Evolutionary conservation across 129 eudicot species (phyloP).

Genomic region (Chrysanthemum seticuspe): DNA sequence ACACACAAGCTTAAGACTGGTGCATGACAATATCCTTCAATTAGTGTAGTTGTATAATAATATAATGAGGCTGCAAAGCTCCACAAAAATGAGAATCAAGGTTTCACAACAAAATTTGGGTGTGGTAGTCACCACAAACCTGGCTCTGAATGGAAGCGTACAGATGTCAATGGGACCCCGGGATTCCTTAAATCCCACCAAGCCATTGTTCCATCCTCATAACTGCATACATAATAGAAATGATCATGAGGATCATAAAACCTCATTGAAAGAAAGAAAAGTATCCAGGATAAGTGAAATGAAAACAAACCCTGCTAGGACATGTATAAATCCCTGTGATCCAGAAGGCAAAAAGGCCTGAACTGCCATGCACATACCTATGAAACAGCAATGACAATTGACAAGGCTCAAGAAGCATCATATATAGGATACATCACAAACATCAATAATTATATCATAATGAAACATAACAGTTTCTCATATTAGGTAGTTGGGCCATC

Average conservation of each 20-base stretch:
- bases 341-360: constrained; percentile 66
- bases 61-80: not conserved
- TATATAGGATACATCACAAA: not conserved
- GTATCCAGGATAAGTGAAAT: not conserved
- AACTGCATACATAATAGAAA: constrained; percentile 32
- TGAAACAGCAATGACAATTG: constrained; percentile 4
- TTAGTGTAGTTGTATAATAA: not conserved
- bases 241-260: not conserved
- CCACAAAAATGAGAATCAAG: not conserved
- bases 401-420: constrained; percentile 7
- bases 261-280: not conserved
- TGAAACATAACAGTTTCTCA: not conserved
- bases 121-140: constrained; percentile 35
- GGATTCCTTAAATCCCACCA: constrained; percentile 96
- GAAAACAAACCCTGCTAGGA: constrained; percentile 63
- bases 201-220: constrained; percentile 86
- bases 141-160: constrained; percentile 78
- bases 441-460: not conserved
- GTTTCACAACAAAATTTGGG: not conserved
- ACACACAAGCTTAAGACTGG: constrained; percentile 60
- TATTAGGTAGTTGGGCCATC: not conserved
- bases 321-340: constrained; percentile 59
- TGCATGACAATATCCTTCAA: not conserved
- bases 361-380: constrained; percentile 96
- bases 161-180: constrained; percentile 54